phyloP scores from a whole-genome alignment of 371 early-diverging fungal genomes.

The Mortierella sp. region DNA sequence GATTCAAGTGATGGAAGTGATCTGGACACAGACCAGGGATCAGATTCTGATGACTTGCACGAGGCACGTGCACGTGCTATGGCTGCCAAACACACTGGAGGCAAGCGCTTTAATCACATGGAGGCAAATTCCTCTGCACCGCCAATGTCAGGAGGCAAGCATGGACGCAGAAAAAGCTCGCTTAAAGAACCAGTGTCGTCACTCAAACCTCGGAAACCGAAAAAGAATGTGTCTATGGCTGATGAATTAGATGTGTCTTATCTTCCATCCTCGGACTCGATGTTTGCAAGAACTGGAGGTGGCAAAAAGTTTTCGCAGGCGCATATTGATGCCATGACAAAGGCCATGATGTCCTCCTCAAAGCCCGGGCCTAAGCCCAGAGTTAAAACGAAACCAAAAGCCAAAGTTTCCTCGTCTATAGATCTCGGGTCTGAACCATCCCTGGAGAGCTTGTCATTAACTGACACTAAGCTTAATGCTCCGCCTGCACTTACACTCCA shows the following conservation, averaged over 20 bases:
- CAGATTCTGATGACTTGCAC: constrained; percentile 21
- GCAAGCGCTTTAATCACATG: constrained; percentile 51
- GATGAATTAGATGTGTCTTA: constrained; percentile 25
- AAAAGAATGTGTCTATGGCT: constrained; percentile 49
- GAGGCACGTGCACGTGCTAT: constrained; percentile 40
- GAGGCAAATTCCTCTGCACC: constrained; percentile 6
- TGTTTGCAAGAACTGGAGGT: constrained; percentile 19
- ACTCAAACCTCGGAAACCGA: constrained; percentile 31
- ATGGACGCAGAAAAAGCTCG: constrained; percentile 45
- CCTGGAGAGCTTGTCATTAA: constrained; percentile 18
- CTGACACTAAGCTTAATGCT: constrained; percentile 11
- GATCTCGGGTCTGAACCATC: constrained; percentile 10
- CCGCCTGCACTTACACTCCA: constrained; percentile 30
- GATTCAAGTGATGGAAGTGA: constrained; percentile 24
- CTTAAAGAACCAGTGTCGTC: constrained; percentile 28
- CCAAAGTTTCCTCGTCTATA: constrained; percentile 6
- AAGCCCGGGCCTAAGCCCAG: constrained; percentile 21
- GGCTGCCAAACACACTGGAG: constrained; percentile 29
- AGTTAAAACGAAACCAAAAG: constrained; percentile 22
- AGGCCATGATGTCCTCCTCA: constrained; percentile 12
- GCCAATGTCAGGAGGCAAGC: constrained; percentile 43
- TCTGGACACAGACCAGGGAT: constrained; percentile 25
- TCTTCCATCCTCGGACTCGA: constrained; percentile 3
- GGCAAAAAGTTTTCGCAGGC: constrained; percentile 55
- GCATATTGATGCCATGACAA: constrained; percentile 44